phyloP scores from a whole-genome alignment of 306 rosid species.

The Urtica urens region DNA sequence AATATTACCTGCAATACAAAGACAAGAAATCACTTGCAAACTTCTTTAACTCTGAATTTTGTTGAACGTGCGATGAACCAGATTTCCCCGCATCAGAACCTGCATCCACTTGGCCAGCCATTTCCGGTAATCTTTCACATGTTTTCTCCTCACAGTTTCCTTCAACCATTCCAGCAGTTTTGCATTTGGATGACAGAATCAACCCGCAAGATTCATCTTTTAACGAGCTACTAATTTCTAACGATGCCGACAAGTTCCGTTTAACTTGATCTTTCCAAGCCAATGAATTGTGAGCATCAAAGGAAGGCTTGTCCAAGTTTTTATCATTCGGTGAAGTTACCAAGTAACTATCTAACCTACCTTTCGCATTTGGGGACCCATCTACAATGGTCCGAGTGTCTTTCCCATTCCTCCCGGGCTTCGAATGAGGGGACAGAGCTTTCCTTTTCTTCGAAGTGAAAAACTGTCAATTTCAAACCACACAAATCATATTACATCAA shows the following conservation, averaged over 20 bases:
- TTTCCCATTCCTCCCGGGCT: conserved; percentile 39
- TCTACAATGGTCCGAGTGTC: conserved; percentile 31
- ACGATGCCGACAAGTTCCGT: conserved; percentile 47
- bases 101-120: conserved; percentile 19
- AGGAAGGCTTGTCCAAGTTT: conserved; percentile 8
- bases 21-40: conserved; percentile 59
- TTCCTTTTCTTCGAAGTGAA: conserved; percentile 77
- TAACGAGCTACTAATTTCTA: conserved; percentile 28
- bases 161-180: conserved; percentile 11
- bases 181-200: conserved; percentile 17
- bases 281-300: conserved; percentile 5
- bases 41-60: conserved; percentile 33
- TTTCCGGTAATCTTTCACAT: conserved; percentile 7
- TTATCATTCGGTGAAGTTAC: conserved; percentile 40
- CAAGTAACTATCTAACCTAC: conserved; percentile 49
- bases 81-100: conserved; percentile 17
- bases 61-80: conserved; percentile 18
- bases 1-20: conserved; percentile 60
- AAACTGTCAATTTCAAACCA: conserved; percentile 35
- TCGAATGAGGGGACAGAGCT: conserved; percentile 39
- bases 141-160: conserved; percentile 16
- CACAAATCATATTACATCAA: too few species aligned
- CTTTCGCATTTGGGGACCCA: conserved; percentile 64
- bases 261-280: conserved; percentile 26
- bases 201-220: conserved; percentile 25